Conservation (phyloP, 805 yeast species). For the Naumovozyma castellii region DNA sequence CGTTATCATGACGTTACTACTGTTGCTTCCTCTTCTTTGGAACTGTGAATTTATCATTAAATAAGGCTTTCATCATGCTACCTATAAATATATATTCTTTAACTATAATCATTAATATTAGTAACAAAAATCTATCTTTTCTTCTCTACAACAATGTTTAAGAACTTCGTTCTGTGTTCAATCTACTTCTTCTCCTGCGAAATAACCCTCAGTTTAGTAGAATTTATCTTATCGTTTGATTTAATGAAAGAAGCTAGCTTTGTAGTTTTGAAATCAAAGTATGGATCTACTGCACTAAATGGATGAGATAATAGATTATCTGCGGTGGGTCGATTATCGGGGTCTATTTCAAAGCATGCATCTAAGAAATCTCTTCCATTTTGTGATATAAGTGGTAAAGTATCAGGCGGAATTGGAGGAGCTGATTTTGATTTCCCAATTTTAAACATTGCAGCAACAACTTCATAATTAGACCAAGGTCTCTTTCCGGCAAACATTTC, state of each 20-base stretch:
- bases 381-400: slow-evolving; percentile 49
- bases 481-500: slow-evolving; percentile 97
- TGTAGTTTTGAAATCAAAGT: slow-evolving; percentile 46
- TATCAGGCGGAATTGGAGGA: slow-evolving; percentile 95
- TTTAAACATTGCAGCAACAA: slow-evolving; percentile 88
- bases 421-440: slow-evolving; percentile 77
- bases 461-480: slow-evolving; percentile 95
- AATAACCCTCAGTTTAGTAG: slow-evolving; percentile 21
- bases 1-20: slow-evolving; percentile 3
- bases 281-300: slow-evolving; percentile 36
- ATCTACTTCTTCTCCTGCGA: slow-evolving; percentile 12
- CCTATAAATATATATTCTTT: background rate
- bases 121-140: no score
- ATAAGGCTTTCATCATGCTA: no score
- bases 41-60: no score
- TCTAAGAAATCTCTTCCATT: slow-evolving; percentile 66
- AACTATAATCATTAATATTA: background rate
- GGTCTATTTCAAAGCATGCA: slow-evolving; percentile 66
- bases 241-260: slow-evolving; percentile 46
- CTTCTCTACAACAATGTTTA: no score
- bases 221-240: slow-evolving; percentile 32
- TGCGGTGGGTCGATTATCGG: slow-evolving; percentile 87
- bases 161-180: no score
- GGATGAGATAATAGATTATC: slow-evolving; percentile 45
- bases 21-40: background rate